phyloP scores from a whole-genome alignment of 1,139 yeast species.

The Candida tropicalis region DNA sequence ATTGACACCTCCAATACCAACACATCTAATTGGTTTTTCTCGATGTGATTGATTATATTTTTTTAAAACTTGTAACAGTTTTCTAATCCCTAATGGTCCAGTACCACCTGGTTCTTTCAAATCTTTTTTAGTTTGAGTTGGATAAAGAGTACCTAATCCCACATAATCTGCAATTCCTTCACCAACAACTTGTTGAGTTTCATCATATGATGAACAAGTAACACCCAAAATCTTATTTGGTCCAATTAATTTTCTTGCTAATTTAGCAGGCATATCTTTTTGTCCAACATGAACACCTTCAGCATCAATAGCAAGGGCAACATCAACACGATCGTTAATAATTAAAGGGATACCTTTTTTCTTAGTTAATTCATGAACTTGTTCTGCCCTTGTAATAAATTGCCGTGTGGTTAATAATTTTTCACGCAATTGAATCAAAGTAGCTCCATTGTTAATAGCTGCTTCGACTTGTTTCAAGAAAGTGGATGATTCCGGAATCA shows the following conservation, averaged over 20 bases:
- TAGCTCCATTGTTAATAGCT: slow-evolving; percentile 72
- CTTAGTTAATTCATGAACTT: slow-evolving; percentile 64
- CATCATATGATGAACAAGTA: slow-evolving; percentile 63
- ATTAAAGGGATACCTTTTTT: slow-evolving; percentile 70
- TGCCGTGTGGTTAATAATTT: slow-evolving; percentile 69
- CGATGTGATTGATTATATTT: slow-evolving; percentile 23
- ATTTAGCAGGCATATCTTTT: slow-evolving; percentile 74
- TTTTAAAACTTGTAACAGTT: slow-evolving; percentile 53
- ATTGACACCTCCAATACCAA: slow-evolving; percentile 88
- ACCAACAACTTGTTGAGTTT: slow-evolving; percentile 57
- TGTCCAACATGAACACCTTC: slow-evolving; percentile 96
- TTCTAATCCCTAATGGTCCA: slow-evolving; percentile 72
- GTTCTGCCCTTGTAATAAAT: slow-evolving; percentile 63
- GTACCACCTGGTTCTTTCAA: slow-evolving; percentile 43
- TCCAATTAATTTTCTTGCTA: slow-evolving; percentile 68
- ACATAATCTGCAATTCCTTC: slow-evolving; percentile 72
- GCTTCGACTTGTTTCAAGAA: slow-evolving; percentile 61
- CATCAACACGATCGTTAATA: slow-evolving; percentile 87
- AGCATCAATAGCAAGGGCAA: slow-evolving; percentile 86
- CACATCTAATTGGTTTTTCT: slow-evolving; percentile 49
- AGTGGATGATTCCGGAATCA: slow-evolving; percentile 67
- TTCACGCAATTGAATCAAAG: slow-evolving; percentile 83
- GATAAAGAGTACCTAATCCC: slow-evolving; percentile 84
- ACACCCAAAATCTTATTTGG: slow-evolving; percentile 79
- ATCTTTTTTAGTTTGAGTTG: slow-evolving; percentile 69